Evolutionary conservation across 805 yeast species (phyloP).

Genomic region (Kluyveromyces wickerhamii): DNA sequence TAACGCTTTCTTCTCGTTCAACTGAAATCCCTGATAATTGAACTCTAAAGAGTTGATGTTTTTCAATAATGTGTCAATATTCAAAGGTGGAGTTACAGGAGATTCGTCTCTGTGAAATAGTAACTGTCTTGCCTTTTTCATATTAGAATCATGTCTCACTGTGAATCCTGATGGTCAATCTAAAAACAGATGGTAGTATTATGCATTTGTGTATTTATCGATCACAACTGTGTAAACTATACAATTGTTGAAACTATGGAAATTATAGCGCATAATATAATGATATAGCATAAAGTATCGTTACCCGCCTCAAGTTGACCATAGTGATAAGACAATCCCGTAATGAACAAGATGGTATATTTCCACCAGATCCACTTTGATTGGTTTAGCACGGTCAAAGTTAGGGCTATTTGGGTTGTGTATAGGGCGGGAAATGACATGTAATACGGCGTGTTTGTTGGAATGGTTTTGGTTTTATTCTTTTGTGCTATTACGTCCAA

Average conservation of each 20-base stretch:
- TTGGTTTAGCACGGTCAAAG: constrained; percentile 1
- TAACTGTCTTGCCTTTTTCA: constrained; percentile 3
- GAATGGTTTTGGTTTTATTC: background rate
- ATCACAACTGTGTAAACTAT: too few relatives aligned
- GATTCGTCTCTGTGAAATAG: constrained; percentile 1
- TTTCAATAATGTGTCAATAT: constrained; percentile 15
- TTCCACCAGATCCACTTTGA: constrained; percentile 6
- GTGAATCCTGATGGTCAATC: too few relatives aligned
- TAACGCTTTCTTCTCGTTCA: constrained; percentile 24
- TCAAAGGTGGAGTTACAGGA: constrained; percentile 2
- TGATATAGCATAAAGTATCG: background rate
- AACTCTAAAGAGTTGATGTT: constrained; percentile 26
- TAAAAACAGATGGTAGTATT: too few relatives aligned
- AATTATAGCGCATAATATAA: background rate
- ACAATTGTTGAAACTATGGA: background rate
- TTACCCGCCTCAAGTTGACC: constrained; percentile 4
- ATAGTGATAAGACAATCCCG: background rate
- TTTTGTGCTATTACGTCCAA: background rate
- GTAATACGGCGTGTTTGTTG: background rate
- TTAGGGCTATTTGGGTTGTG: background rate
- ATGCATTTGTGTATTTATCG: too few relatives aligned
- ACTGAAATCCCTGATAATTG: constrained; percentile 23
- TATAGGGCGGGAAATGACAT: background rate
- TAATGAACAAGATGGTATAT: constrained; percentile 1
- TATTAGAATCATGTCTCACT: too few relatives aligned